Evolutionary conservation across 2,329 filamentous ascomycete genomes (phyloP).

Genomic region (Trichoderma sp.): DNA sequence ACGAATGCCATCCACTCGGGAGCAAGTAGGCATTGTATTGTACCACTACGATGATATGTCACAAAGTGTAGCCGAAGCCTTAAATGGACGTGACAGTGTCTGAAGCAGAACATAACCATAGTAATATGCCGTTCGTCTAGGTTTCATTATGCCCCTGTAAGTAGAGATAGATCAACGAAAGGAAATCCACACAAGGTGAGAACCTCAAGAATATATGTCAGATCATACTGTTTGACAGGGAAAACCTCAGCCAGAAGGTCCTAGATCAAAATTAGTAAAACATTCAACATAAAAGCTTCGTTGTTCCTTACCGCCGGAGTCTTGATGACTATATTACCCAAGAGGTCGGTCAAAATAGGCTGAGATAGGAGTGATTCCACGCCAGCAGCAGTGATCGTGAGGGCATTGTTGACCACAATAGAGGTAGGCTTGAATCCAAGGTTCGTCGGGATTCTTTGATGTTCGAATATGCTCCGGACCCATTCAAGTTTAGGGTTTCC

Average conservation of each 20-base stretch:
- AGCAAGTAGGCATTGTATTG: accelerated
- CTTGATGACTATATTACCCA: not conserved
- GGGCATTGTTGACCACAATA: not conserved
- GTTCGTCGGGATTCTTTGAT: constrained; percentile 10
- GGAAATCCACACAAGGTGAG: not conserved
- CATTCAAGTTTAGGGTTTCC: not conserved
- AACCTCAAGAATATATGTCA: not conserved
- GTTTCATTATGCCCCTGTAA: not conserved
- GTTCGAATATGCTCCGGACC: constrained; percentile 1
- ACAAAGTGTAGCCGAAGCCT: not conserved
- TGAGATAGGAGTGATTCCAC: not conserved
- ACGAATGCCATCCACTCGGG: not conserved
- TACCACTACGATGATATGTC: not conserved
- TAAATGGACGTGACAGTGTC: not conserved
- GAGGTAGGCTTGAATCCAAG: not conserved
- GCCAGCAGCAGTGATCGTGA: not conserved
- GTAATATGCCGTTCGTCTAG: not conserved
- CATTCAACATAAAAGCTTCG: not conserved
- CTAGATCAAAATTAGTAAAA: not conserved
- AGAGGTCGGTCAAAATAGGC: not conserved
- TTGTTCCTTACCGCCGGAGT: not conserved
- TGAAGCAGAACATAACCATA: no score
- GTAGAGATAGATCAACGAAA: not conserved
- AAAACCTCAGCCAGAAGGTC: not conserved
- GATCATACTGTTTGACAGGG: not conserved